Conservation (phyloP, 2,329 filamentous ascomycete genomes). For the Stachybotrys chlorohalonatus region DNA sequence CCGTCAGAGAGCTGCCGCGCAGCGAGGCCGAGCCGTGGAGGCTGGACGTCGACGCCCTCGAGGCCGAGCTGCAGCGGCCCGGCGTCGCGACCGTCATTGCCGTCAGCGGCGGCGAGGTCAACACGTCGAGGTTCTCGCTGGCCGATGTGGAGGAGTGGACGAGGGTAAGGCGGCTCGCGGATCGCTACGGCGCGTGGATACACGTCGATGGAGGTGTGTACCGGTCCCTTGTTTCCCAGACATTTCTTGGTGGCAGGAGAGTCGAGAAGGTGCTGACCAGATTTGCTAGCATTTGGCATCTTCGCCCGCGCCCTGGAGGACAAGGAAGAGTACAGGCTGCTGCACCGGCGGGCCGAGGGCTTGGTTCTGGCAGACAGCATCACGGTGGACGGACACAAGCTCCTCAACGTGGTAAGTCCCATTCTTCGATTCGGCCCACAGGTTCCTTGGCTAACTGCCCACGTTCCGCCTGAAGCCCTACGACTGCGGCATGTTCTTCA, state of each 20-base stretch:
- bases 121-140: slow-evolving; percentile 70
- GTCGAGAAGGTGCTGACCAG: slow-evolving; percentile 1
- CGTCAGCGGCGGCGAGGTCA: slow-evolving; percentile 83
- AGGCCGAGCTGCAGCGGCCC: slow-evolving; percentile 41
- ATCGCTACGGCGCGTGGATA: slow-evolving; percentile 71
- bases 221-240: too few relatives aligned
- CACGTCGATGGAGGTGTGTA: slow-evolving; percentile 68
- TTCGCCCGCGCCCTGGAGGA: slow-evolving; percentile 60
- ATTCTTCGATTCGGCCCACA: background rate
- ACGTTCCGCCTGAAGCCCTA: slow-evolving; percentile 50
- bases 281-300: slow-evolving; percentile 63
- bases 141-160: slow-evolving; percentile 51
- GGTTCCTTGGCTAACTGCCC: slow-evolving; percentile 3
- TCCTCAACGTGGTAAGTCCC: slow-evolving; percentile 70
- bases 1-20: slow-evolving; percentile 52
- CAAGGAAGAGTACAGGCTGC: slow-evolving; percentile 42
- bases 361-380: slow-evolving; percentile 82
- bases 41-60: slow-evolving; percentile 59
- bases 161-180: slow-evolving; percentile 58
- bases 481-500: slow-evolving; percentile 86
- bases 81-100: slow-evolving; percentile 64
- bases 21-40: slow-evolving; percentile 51
- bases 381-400: slow-evolving; percentile 77
- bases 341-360: slow-evolving; percentile 46
- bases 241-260: too few relatives aligned